Conservation (phyloP, 148 eudicot genomes). For the Spergularia marina region DNA sequence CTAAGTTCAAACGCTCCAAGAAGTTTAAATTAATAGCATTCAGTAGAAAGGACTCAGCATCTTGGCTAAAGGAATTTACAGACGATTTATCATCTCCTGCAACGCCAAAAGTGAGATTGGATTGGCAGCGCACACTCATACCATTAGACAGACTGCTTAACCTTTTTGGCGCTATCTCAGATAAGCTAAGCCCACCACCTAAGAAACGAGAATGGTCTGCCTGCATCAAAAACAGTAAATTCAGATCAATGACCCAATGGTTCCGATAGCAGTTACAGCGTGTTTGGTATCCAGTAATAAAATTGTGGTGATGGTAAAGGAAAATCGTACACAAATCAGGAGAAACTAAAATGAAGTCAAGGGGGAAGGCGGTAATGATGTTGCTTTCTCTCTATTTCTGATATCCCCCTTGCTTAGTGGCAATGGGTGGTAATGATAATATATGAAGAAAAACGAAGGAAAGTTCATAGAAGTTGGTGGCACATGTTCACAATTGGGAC, state of each 20-base stretch:
- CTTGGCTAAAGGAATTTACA: conserved; percentile 52
- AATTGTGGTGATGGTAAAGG: not conserved
- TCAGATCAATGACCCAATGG: not conserved
- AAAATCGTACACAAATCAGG: not conserved
- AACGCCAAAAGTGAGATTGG: conserved; percentile 51
- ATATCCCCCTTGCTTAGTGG: not conserved
- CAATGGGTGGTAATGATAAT: not conserved
- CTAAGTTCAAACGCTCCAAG: conserved; percentile 79
- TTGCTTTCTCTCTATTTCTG: not conserved
- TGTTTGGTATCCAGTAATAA: not conserved
- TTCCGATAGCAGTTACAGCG: not conserved
- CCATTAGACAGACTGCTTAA: conserved; percentile 29
- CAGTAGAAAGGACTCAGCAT: conserved; percentile 67
- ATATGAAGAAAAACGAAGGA: not conserved
- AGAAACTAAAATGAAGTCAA: not conserved
- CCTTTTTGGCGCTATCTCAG: conserved; percentile 38
- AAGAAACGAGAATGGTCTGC: conserved; percentile 52
- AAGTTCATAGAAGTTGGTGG: no score
- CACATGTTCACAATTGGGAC: no score
- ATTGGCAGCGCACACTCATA: conserved; percentile 51
- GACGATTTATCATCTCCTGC: conserved; percentile 49
- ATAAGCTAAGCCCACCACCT: conserved; percentile 37
- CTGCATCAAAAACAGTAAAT: conserved; percentile 37
- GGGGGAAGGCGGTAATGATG: not conserved
- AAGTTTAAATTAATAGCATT: conserved; percentile 77